Percentiles rank a stretch among this genome's conserved stretches.
Evolutionary conservation across 495 filamentous ascomycete genomes (phyloP).

Genomic region (Chaetomium fimeti): DNA sequence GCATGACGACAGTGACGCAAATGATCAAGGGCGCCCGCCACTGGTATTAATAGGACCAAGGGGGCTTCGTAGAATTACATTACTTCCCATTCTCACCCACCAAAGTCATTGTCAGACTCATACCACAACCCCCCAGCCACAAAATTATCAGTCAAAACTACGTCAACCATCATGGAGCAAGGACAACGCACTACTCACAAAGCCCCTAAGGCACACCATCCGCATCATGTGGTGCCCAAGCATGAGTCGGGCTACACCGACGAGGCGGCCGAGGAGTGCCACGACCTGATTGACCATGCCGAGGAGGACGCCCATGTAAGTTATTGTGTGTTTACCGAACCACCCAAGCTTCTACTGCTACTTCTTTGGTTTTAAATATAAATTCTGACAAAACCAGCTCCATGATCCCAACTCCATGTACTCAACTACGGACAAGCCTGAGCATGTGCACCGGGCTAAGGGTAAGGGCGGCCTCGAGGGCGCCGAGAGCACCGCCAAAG

Average conservation of each 20-base stretch:
- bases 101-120: not conserved
- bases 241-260: constrained; percentile 33
- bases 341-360: not conserved
- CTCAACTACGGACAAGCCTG: constrained; percentile 12
- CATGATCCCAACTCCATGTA: constrained; percentile 31
- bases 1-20: constrained; percentile 21
- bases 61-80: not conserved
- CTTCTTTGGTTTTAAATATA: not conserved
- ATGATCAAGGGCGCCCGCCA: not conserved
- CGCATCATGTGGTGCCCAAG: constrained; percentile 21
- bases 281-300: constrained; percentile 35
- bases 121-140: not conserved
- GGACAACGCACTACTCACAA: not conserved
- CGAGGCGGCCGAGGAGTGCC: constrained; percentile 30
- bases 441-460: constrained; percentile 13
- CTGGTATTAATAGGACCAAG: not conserved
- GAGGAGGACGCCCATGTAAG: constrained; percentile 35
- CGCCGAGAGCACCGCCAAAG: constrained; percentile 6
- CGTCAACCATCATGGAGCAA: constrained; percentile 10
- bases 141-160: not conserved
- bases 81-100: not conserved
- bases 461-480: constrained; percentile 16
- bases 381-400: constrained; percentile 13
- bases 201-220: constrained; percentile 18
- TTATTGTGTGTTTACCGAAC: not conserved